These are phyloP conservation scores for Tylopilus sp. DNA, from an alignment of 1,284 basidiomycete species.

Conservation along the genomic window DNA sequence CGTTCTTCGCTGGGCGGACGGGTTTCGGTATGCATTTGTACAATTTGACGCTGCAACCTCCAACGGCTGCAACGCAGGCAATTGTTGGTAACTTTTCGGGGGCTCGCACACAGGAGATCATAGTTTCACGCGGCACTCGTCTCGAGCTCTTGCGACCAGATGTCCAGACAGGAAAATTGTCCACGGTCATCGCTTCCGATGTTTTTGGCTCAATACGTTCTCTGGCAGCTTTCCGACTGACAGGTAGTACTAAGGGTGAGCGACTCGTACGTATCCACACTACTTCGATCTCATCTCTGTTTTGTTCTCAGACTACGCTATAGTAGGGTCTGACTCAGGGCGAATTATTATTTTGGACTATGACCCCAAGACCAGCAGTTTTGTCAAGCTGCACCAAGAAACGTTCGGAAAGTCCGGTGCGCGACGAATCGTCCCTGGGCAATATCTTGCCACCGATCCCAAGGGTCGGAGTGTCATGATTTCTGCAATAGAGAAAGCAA, in stretches of 20 bases:
- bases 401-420: constrained; percentile 93
- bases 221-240: constrained; percentile 85
- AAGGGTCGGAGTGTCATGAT: constrained; percentile 95
- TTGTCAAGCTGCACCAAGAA: constrained; percentile 92
- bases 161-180: constrained; percentile 80
- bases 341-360: constrained; percentile 93
- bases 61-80: constrained; percentile 79
- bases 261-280: constrained; percentile 52
- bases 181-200: constrained; percentile 76
- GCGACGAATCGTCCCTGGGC: constrained; percentile 90
- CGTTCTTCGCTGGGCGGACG: constrained; percentile 15
- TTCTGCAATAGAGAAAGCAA: constrained; percentile 86
- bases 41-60: constrained; percentile 88
- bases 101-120: constrained; percentile 89
- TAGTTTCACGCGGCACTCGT: constrained; percentile 84
- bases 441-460: constrained; percentile 91
- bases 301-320: constrained; percentile 84
- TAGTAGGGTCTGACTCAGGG: constrained; percentile 93
- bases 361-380: constrained; percentile 79
- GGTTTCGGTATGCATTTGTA: constrained; percentile 74
- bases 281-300: constrained; percentile 40
- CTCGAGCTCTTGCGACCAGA: constrained; percentile 88
- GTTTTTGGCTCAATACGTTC: constrained; percentile 90
- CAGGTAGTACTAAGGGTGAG: constrained; percentile 95
- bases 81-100: constrained; percentile 94